Evolutionary conservation across 768 basidiomycete species (phyloP).

Genomic region (Sutorius australiensis): DNA sequence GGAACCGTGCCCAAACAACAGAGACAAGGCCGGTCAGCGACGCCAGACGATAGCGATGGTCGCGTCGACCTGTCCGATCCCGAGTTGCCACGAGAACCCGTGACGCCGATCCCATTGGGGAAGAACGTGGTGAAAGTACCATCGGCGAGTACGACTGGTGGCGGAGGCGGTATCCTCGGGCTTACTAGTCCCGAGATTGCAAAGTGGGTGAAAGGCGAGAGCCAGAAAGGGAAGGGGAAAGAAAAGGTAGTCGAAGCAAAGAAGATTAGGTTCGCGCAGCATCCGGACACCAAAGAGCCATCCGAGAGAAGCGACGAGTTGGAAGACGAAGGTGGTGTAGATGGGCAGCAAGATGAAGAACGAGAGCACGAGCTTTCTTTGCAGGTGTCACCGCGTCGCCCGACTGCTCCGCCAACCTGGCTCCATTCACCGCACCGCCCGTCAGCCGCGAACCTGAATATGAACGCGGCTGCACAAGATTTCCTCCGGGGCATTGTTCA

Average conservation of each 20-base stretch:
- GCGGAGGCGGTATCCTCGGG: constrained; percentile 35
- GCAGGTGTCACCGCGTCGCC: constrained; percentile 57
- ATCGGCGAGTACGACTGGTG: neutral
- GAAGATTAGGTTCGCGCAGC: constrained; percentile 43
- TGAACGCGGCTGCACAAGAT: constrained; percentile 43
- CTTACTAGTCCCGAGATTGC: constrained; percentile 54
- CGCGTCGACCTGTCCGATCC: constrained; percentile 26
- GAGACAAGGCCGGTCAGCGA: constrained; percentile 9
- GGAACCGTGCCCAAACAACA: neutral
- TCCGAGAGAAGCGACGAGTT: constrained; percentile 15
- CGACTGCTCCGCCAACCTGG: constrained; percentile 35
- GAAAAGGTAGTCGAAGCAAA: constrained; percentile 30
- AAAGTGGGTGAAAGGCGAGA: constrained; percentile 46
- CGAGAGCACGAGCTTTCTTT: constrained; percentile 40
- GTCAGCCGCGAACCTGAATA: constrained; percentile 21
- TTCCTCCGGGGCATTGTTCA: constrained; percentile 61
- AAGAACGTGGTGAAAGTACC: constrained; percentile 20
- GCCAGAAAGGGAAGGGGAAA: constrained; percentile 28
- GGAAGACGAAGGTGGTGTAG: constrained; percentile 3
- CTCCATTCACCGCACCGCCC: constrained; percentile 38
- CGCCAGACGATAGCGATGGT: constrained; percentile 14
- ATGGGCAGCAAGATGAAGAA: constrained; percentile 19
- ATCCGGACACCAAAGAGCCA: constrained; percentile 25
- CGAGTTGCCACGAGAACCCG: constrained; percentile 29
- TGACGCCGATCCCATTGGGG: constrained; percentile 30